Base-by-base conservation (phyloP, 2,329 filamentous ascomycete genomes). In the Phaeoacremonium minimum region DNA sequence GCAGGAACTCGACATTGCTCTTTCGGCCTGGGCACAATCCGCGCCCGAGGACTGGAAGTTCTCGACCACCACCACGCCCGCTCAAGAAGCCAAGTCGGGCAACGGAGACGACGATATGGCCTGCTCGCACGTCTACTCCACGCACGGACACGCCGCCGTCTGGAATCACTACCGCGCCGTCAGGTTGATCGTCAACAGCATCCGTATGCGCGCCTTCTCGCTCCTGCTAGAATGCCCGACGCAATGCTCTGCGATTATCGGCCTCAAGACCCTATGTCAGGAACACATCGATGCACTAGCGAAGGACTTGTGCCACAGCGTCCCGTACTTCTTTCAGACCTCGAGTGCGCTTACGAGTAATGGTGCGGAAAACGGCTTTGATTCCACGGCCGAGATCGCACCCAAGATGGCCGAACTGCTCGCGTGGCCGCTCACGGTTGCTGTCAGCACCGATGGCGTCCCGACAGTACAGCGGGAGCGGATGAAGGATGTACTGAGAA, bases 161-260 rank as follows among this genome's bases (percentile, higher is more conserved):
- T 51, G 47, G 48, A 40, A 46, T 18, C 41, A 47, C 18, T 47
- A 51, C 26, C 48, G 47, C 15, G 44, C 43, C 18, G 35, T 40
- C 15, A 44, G 46, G 6, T 35, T 52, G 4, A 44, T 50, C 16
- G 33, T 46, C 7, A 47, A 46, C 28, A 47, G 43, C 32, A 46
- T 51, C 17, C 37, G 36, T 26, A 26, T 26, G 22, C 9, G 22
- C 9, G 22, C n/a, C 9, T 9, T 26, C 22, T 9, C 9, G 22
- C 22, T 26, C 22, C n/a, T 26, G 22, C 9, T 26, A 9, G 22
- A n/a, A 9, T 9, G n/a, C 22, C 9, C 22, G n/a, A 9, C n/a
- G 9, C 9, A 26, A n/a, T n/a, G 22, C 22, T 26, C 22, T 9
- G 9, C 9, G 9, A n/a, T 26, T 9, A 9, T 26, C n/a, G 9